phyloP scores from a whole-genome alignment of 495 filamentous ascomycete species.

The Neurospora sp. region DNA sequence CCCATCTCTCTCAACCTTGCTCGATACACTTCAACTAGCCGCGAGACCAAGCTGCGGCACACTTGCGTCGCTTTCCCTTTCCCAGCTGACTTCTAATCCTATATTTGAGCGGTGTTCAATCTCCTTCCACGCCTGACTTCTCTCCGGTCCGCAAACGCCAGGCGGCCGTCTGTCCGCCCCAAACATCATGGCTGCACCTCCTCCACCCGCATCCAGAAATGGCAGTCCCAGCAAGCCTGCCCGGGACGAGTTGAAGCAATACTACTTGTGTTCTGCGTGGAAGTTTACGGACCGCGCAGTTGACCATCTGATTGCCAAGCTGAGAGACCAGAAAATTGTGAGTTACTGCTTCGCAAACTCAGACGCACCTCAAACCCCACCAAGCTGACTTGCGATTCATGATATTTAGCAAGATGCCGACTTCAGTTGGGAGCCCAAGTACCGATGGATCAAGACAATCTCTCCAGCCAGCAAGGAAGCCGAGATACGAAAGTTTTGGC shows the following conservation, averaged over 20 bases:
- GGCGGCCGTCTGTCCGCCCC: background rate
- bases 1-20: background rate
- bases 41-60: background rate
- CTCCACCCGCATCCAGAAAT: background rate
- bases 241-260: background rate
- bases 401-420: constrained; percentile 11
- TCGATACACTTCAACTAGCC: background rate
- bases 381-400: background rate
- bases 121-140: background rate
- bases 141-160: background rate
- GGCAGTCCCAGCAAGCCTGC: background rate
- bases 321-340: background rate
- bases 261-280: background rate
- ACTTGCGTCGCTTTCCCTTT: background rate
- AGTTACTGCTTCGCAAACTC: background rate
- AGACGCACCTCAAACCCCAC: background rate
- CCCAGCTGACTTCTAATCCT: background rate
- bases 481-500: constrained; percentile 12
- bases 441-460: constrained; percentile 18
- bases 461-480: constrained; percentile 19
- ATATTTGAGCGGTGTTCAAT: background rate
- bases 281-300: background rate
- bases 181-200: background rate
- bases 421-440: constrained; percentile 18
- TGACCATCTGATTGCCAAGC: background rate